phyloP scores from a whole-genome alignment of 352 stramenopile species.

The Achlya hypogyna region DNA sequence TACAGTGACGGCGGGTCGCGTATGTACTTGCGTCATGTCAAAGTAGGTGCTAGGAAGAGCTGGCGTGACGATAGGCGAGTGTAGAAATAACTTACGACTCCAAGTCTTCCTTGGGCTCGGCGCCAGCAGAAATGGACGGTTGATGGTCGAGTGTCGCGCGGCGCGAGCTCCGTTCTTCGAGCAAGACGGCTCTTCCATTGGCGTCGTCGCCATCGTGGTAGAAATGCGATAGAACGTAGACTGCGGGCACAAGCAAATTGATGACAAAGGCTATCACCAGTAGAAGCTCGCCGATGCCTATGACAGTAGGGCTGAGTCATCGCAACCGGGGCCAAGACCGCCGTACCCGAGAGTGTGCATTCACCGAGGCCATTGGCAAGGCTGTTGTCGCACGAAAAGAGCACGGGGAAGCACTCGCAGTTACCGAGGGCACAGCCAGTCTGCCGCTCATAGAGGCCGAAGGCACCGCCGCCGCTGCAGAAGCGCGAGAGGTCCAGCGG shows the following conservation, averaged over 20 bases:
- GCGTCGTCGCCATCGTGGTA: background rate
- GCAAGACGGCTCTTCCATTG: background rate
- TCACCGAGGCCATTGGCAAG: constrained; percentile 9
- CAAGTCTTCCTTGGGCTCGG: background rate
- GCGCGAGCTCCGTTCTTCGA: background rate
- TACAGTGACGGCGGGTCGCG: background rate
- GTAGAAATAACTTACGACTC: background rate
- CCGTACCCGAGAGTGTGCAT: background rate
- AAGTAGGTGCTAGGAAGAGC: constrained; percentile 1
- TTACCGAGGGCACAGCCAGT: constrained; percentile 1
- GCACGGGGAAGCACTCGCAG: constrained; percentile 9
- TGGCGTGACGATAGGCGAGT: background rate
- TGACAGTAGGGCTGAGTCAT: background rate
- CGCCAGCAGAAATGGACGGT: background rate
- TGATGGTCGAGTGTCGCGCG: background rate
- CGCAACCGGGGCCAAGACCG: background rate
- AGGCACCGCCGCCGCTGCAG: background rate
- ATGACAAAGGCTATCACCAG: background rate
- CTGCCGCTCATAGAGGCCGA: constrained; percentile 10
- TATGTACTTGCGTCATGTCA: constrained; percentile 12
- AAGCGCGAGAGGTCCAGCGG: background rate
- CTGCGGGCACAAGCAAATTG: background rate
- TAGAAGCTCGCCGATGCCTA: background rate
- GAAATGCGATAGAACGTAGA: background rate
- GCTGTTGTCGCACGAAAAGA: background rate